Base-by-base conservation (phyloP, 2,329 filamentous ascomycete species). In the Seiridium cupressi region DNA sequence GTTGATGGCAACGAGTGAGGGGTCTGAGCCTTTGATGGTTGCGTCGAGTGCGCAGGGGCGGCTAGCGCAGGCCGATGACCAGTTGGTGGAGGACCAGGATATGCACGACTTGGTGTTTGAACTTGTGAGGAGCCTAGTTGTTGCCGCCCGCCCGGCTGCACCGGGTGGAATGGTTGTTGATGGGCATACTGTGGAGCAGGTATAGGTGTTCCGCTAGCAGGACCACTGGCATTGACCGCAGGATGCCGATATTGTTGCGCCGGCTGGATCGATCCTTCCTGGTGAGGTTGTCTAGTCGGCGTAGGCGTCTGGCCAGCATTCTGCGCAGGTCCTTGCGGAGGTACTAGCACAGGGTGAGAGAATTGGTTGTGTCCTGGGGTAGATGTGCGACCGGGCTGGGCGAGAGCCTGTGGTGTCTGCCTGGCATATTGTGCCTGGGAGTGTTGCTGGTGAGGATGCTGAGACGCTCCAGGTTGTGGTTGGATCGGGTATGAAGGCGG, bases 321-420 rank as follows among this genome's bases (percentile, higher is more conserved):
- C 54, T 73, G 71, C 3, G 70, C 70, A 26, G 70, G 69, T 35
- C 72, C 58, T 36, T 73, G 71, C 3, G 71, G 70, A n/a, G 70
- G 69, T 31, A 72, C 58, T 36, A 72, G 64, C 5, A 72, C 70
- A 3, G 70, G 63, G 48, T 69, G 68, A 38, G 69, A 64, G 48
- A 68, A 57, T 44, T 72, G 68, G 36, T 65, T 64, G 18, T 63
- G 62, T 11, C 60, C 65, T 40, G 74, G 73, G 6, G 74, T 64
- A 66, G 73, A 68, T 65, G 72, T 72, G 51, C 76, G 73, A 48
- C 72, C 73, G 54, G 76, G 68, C 57, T 68, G 71, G 57, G 66
- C 62, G 54, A 72, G 51, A 44, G 67, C 68, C 44, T 68, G 69
- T 44, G 65, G 61, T 66, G 68, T 57, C 67, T 65, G 7, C 62